Evolutionary conservation across 345 rosid species (phyloP).

Genomic region (Laguncularia racemosa): DNA sequence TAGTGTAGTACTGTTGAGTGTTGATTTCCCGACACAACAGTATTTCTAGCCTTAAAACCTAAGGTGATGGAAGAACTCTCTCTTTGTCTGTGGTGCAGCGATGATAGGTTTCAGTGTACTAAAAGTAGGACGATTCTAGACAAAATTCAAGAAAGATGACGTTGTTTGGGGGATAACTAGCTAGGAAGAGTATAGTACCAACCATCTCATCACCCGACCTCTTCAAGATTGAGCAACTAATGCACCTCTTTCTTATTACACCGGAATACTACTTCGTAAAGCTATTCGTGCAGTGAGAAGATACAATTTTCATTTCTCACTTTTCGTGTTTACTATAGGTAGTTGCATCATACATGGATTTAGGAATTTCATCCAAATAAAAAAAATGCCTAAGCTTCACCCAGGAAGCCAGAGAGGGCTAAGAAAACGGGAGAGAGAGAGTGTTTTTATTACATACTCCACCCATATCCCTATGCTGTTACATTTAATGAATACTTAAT

Average conservation of each 20-base stretch:
- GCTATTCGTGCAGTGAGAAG: background rate
- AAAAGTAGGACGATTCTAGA: slow-evolving; percentile 45
- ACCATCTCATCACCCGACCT: slow-evolving; percentile 23
- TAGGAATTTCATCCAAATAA: too few species aligned
- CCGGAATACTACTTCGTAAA: slow-evolving; percentile 58
- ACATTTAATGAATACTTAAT: too few species aligned
- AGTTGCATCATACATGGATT: too few species aligned
- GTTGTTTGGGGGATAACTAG: slow-evolving; percentile 48
- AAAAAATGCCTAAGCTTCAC: too few species aligned
- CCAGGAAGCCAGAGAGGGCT: too few species aligned
- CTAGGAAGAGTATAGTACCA: slow-evolving; percentile 59
- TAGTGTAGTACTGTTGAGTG: too few species aligned
- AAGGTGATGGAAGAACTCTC: background rate
- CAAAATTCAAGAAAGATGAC: slow-evolving; percentile 36
- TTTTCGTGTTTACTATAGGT: too few species aligned
- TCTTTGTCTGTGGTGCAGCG: slow-evolving; percentile 16
- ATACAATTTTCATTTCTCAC: background rate
- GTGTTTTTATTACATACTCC: too few species aligned
- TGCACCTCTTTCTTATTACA: slow-evolving; percentile 54
- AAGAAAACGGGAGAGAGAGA: too few species aligned
- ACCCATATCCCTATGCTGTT: too few species aligned
- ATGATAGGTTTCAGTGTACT: slow-evolving; percentile 45
- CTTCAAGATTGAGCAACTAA: slow-evolving; percentile 42
- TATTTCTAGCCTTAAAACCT: background rate
- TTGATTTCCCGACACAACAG: background rate